Evolutionary conservation across 2,329 filamentous ascomycete genomes (phyloP), one percentile per base, ranked within the genome.

Genomic region (Trichoderma koningiopsis): DNA sequence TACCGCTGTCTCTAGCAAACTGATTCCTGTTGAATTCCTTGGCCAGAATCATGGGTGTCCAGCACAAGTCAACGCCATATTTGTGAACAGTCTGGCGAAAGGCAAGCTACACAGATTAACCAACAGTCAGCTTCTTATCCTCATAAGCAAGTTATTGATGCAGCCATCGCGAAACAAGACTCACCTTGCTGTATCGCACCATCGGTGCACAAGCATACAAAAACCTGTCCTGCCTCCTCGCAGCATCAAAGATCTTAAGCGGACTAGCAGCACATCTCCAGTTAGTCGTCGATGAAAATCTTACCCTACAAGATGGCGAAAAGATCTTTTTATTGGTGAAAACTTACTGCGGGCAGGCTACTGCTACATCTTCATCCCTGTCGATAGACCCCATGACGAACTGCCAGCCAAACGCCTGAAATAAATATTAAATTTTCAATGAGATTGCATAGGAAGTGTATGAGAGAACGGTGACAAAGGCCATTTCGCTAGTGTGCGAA

Each of bases 31-130:
- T 90, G 77, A 91, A 91, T 75, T 91, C 89, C 74, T 90, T 91
- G 63, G 89, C 88, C 3, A 91, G 81, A 67, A 91, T 87, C 90
- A 92, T 92, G 55, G 90, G 90, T 2, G 89, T 91, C 86, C 90
- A 92, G 72, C 86, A 88, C 7, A 92, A 77, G 76, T 92, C 89
- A 19, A 87, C 86, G 59, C 86, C 87, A 76, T 90, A 92, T 59
- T 86, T 82, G 71, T 88, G 84, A 3, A 89, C 87, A 0, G 90
- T 89, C 73, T 91, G 86, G 59, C 90, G 86, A 75, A 92, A 92
- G 57, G 90, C 89, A 53, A 92, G 84, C 85, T 91, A 74, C 35
- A 71, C 2, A 74, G 77, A 65, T 14, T 24, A 22, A 11, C 27
- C 24, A 75, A 16, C n/a, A 49, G 52, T 78, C 69, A 63, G 52